phyloP scores from a whole-genome alignment of 768 basidiomycete species.

The Naganishia antarctica region DNA sequence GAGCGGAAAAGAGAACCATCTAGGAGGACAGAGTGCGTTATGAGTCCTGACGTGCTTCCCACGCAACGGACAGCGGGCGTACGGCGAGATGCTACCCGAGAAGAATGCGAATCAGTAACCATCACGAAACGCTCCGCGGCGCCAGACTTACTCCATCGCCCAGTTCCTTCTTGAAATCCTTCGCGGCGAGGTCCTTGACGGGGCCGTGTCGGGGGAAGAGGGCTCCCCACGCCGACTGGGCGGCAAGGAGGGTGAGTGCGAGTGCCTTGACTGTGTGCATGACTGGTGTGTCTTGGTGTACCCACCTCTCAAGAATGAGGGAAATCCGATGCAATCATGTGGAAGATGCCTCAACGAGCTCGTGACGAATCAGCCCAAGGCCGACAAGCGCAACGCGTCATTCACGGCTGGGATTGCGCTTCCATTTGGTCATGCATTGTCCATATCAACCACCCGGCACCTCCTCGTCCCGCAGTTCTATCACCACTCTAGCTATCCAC shows the following conservation, averaged over 20 bases:
- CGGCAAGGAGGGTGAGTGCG: not conserved
- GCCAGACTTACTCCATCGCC: conserved; percentile 19
- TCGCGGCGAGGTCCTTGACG: conserved; percentile 6
- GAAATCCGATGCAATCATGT: too few species aligned
- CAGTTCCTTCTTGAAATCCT: conserved; percentile 26
- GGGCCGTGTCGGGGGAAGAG: conserved; percentile 18
- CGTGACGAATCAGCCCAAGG: not conserved
- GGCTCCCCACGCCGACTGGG: conserved; percentile 17
- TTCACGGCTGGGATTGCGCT: conserved; percentile 3
- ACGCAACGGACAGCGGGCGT: not conserved
- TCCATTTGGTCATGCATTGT: not conserved
- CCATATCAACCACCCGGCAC: not conserved
- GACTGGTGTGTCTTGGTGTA: too few species aligned
- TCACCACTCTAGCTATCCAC: conserved; percentile 37
- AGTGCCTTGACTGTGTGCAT: conserved; percentile 1
- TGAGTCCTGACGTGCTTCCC: too few species aligned
- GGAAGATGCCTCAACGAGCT: conserved; percentile 1
- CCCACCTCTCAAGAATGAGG: too few species aligned
- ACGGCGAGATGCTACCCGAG: conserved; percentile 21
- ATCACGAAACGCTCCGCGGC: not conserved
- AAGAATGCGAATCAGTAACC: conserved; percentile 6
- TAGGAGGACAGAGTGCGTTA: not conserved
- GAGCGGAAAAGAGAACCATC: conserved; percentile 26
- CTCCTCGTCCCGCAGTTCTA: conserved; percentile 21
- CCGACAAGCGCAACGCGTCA: conserved; percentile 1